These are phyloP conservation scores for Lignosus rhinocerotis DNA, from an alignment of 1,284 basidiomycete species.

Conservation along the genomic window DNA sequence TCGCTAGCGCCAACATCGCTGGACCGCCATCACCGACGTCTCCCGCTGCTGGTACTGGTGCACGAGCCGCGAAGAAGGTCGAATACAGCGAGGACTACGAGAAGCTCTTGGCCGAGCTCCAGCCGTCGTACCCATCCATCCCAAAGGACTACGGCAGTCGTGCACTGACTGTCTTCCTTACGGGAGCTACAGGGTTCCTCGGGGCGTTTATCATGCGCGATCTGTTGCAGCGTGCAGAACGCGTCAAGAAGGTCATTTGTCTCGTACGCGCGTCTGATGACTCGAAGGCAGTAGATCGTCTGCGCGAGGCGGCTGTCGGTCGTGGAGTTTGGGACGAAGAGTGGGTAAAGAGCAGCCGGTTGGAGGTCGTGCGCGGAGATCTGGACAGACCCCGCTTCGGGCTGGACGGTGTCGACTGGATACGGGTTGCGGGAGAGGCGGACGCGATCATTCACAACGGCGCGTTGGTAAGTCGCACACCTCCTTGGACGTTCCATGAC, in stretches of 20 bases:
- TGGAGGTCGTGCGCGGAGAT: constrained; percentile 92
- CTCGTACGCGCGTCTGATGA: constrained; percentile 78
- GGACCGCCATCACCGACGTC: constrained; percentile 28
- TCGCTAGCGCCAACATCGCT: constrained; percentile 45
- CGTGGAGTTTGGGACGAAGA: constrained; percentile 91
- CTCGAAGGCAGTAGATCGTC: constrained; percentile 68
- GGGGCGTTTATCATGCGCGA: constrained; percentile 92
- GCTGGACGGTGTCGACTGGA: constrained; percentile 68
- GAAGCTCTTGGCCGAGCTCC: constrained; percentile 59
- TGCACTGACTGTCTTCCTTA: constrained; percentile 85
- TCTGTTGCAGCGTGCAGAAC: constrained; percentile 62
- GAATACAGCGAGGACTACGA: constrained; percentile 86
- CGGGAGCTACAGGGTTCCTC: constrained; percentile 96
- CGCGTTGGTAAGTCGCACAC: constrained; percentile 69
- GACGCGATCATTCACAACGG: constrained; percentile 96
- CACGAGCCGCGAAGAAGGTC: constrained; percentile 30
- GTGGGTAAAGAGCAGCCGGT: constrained; percentile 73
- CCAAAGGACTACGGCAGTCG: constrained; percentile 54
- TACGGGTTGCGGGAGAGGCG: constrained; percentile 68
- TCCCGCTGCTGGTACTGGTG: not conserved
- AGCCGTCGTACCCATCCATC: constrained; percentile 57
- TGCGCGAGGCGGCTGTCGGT: constrained; percentile 79
- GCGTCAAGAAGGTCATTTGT: constrained; percentile 88
- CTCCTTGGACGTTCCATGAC: not conserved
- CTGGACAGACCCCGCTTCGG: constrained; percentile 81